These are phyloP conservation scores for Hyaloscypha finlandica DNA, from an alignment of 495 filamentous ascomycete genomes.

Conservation along the genomic window DNA sequence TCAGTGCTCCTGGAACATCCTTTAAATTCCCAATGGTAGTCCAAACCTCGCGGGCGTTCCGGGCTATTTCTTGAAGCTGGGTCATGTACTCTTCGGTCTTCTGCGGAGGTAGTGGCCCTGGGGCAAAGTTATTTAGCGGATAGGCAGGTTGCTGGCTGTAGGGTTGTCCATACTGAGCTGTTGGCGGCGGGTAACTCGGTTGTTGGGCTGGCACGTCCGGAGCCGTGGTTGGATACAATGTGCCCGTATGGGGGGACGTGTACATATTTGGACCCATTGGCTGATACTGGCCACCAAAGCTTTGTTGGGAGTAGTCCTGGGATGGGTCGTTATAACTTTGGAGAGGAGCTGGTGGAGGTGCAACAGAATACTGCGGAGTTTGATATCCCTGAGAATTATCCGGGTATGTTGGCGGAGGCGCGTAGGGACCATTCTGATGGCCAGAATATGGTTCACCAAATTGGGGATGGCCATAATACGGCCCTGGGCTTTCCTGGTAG, in stretches of 20 bases:
- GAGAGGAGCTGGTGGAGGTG: conserved; percentile 17
- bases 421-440: conserved; percentile 38
- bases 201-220: conserved; percentile 31
- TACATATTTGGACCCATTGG: conserved; percentile 31
- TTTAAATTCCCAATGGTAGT: conserved; percentile 57
- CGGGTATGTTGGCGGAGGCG: conserved; percentile 34
- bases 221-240: conserved; percentile 29
- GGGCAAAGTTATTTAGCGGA: conserved; percentile 24
- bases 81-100: conserved; percentile 45
- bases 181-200: conserved; percentile 29
- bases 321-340: conserved; percentile 24
- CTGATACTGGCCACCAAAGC: conserved; percentile 37
- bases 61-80: conserved; percentile 60
- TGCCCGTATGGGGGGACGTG: conserved; percentile 23
- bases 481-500: conserved; percentile 42
- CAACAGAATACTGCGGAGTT: conserved; percentile 24
- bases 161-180: conserved; percentile 25
- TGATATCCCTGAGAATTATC: conserved; percentile 28
- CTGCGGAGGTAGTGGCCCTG: conserved; percentile 24
- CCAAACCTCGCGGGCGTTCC: conserved; percentile 64
- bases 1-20: conserved; percentile 61
- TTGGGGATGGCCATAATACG: conserved; percentile 41
- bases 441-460: conserved; percentile 40
- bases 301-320: conserved; percentile 34
- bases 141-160: conserved; percentile 34